Conservation (phyloP, 257 asterid species). For the Petunia axillaris region DNA sequence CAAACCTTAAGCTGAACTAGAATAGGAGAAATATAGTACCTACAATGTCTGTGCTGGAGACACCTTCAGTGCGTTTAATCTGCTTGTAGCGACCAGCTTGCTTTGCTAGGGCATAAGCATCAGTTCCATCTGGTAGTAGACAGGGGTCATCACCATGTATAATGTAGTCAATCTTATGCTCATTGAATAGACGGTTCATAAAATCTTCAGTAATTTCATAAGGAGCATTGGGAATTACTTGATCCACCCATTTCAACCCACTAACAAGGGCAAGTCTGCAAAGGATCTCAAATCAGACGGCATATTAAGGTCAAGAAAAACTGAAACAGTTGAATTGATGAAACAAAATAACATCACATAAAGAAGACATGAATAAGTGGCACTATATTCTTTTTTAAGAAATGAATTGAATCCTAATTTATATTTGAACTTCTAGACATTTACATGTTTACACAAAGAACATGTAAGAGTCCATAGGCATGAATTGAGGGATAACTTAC, state of each 20-base stretch:
- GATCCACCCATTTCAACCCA: constrained; percentile 37
- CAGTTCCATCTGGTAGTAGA: constrained; percentile 33
- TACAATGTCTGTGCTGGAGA: constrained; percentile 33
- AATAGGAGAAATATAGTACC: constrained; percentile 43
- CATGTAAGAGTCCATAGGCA: constrained; percentile 9
- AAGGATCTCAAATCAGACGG: constrained; percentile 36
- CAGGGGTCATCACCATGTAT: constrained; percentile 38
- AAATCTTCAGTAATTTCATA: constrained; percentile 38
- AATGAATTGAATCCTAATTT: not conserved
- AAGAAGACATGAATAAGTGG: not conserved
- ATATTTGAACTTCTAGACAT: not conserved
- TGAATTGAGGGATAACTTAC: not conserved
- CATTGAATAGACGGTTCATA: constrained; percentile 29
- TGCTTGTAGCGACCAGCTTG: constrained; percentile 34
- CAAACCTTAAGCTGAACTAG: constrained; percentile 21
- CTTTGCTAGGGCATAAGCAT: constrained; percentile 37
- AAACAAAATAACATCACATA: not conserved
- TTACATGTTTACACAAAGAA: not conserved
- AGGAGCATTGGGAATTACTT: constrained; percentile 27
- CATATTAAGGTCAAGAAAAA: not conserved
- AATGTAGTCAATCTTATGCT: constrained; percentile 33
- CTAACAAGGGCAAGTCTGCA: constrained; percentile 37
- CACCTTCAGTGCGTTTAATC: constrained; percentile 38
- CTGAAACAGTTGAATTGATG: constrained; percentile 7
- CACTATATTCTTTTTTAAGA: not conserved